These are phyloP conservation scores for Phytophthora pinifolia DNA, from an alignment of 352 stramenopile species.

Conservation along the genomic window DNA sequence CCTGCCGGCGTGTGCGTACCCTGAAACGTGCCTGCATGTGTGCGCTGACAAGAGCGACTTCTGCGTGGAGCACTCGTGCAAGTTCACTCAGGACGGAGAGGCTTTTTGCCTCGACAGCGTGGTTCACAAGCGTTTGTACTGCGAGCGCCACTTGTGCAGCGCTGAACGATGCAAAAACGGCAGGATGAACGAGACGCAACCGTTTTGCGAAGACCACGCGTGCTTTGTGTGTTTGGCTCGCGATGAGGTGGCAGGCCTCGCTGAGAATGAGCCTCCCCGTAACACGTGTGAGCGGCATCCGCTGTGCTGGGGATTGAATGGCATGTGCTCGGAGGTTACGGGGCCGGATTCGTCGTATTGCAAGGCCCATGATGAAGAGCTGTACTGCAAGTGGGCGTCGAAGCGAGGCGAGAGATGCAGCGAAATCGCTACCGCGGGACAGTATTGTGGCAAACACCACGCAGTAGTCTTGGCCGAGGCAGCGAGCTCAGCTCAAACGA, in stretches of 20 bases:
- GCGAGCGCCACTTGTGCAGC: conserved; percentile 44
- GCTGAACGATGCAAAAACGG: conserved; percentile 39
- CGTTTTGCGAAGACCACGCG: conserved; percentile 50
- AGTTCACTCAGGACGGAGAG: conserved; percentile 21
- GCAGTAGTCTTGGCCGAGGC: neutral
- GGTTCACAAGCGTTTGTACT: conserved; percentile 39
- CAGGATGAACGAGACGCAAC: conserved; percentile 28
- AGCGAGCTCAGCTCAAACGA: neutral
- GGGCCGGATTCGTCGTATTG: conserved; percentile 43
- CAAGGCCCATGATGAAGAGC: conserved; percentile 28
- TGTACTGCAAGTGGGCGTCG: conserved; percentile 40
- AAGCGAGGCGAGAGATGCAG: conserved; percentile 30
- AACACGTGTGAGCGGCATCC: conserved; percentile 53
- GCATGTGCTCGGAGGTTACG: conserved; percentile 42
- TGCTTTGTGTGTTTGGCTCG: conserved; percentile 60
- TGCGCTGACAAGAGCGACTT: conserved; percentile 24
- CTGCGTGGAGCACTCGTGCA: conserved; percentile 42
- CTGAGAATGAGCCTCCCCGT: conserved; percentile 44
- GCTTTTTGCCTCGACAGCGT: conserved; percentile 32
- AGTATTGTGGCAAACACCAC: conserved; percentile 41
- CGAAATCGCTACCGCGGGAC: conserved; percentile 26
- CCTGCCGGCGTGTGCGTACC: conserved; percentile 37
- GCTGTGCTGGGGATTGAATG: conserved; percentile 47
- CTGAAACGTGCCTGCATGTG: conserved; percentile 37
- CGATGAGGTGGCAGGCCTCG: conserved; percentile 17